A percentile compares a stretch with the other conserved stretches of the same genome.
Evolutionary conservation across 1,139 yeast genomes (phyloP).

Genomic region (Blastobotrys capitulatus): DNA sequence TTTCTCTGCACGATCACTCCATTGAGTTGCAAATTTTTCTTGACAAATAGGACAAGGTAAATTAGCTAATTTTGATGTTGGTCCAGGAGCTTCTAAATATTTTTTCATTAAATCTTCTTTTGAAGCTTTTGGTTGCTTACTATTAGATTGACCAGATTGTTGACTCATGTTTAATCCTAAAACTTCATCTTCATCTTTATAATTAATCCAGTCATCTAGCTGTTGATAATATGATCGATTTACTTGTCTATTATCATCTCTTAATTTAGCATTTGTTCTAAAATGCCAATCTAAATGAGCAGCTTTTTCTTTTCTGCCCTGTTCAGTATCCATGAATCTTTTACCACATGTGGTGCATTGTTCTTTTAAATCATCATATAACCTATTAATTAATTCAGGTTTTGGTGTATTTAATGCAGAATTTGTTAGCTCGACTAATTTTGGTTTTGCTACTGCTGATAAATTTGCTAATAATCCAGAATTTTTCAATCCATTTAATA

Average conservation of each 20-base stretch:
- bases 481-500: conserved; percentile 20
- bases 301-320: conserved; percentile 51
- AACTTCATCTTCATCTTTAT: conserved; percentile 57
- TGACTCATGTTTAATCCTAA: conserved; percentile 30
- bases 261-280: conserved; percentile 75
- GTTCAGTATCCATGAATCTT: conserved; percentile 60
- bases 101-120: conserved; percentile 25
- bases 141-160: conserved; percentile 7
- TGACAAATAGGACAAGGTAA: conserved; percentile 82
- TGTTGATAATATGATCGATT: conserved; percentile 80
- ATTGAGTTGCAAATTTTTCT: conserved; percentile 71
- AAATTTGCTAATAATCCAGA: conserved; percentile 19
- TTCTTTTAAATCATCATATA: conserved; percentile 61
- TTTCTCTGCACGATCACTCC: conserved; percentile 86
- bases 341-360: conserved; percentile 91
- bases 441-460: conserved; percentile 1
- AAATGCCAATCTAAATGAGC: conserved; percentile 95
- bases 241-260: conserved; percentile 48
- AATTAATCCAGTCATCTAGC: conserved; percentile 67
- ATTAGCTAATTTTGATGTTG: conserved; percentile 44
- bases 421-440: conserved; percentile 27
- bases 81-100: conserved; percentile 55
- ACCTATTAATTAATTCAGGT: conserved; percentile 30
- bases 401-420: conserved; percentile 30
- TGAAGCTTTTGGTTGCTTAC: conserved; percentile 6